These are phyloP conservation scores for Leccinum imitatum DNA, from an alignment of 768 basidiomycete species.

Conservation along the genomic window DNA sequence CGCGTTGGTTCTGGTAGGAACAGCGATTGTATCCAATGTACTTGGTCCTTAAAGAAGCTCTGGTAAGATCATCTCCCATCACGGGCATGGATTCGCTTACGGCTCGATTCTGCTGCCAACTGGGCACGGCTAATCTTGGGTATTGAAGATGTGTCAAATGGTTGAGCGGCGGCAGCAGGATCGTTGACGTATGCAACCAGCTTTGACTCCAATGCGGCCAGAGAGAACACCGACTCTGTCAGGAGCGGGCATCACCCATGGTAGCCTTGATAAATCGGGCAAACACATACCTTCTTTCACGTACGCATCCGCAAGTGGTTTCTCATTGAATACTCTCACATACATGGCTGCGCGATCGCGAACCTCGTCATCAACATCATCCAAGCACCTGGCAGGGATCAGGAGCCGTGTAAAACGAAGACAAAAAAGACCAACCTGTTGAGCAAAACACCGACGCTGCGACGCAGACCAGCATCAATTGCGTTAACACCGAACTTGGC, in stretches of 20 bases:
- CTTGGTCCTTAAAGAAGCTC: constrained; percentile 67
- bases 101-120: constrained; percentile 82
- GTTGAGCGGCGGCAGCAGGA: constrained; percentile 59
- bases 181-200: constrained; percentile 94
- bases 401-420: constrained; percentile 2
- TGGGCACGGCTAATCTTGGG: constrained; percentile 95
- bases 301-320: constrained; percentile 78
- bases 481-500: constrained; percentile 97
- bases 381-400: constrained; percentile 67
- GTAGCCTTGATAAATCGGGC: background rate
- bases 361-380: constrained; percentile 99
- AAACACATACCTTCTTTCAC: constrained; percentile 80
- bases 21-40: constrained; percentile 80
- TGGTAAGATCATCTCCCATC: constrained; percentile 13
- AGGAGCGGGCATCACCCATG: background rate
- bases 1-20: constrained; percentile 58
- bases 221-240: constrained; percentile 90
- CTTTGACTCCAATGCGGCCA: constrained; percentile 86
- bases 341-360: constrained; percentile 97
- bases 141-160: constrained; percentile 82
- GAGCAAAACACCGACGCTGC: constrained; percentile 84
- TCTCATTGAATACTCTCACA: constrained; percentile 78
- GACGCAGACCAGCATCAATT: constrained; percentile 71
- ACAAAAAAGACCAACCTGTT: constrained; percentile 55
- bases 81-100: constrained; percentile 45